Evolutionary conservation across 2,329 filamentous ascomycete species (phyloP).

Genomic region (Exophiala phaeomuriformis): DNA sequence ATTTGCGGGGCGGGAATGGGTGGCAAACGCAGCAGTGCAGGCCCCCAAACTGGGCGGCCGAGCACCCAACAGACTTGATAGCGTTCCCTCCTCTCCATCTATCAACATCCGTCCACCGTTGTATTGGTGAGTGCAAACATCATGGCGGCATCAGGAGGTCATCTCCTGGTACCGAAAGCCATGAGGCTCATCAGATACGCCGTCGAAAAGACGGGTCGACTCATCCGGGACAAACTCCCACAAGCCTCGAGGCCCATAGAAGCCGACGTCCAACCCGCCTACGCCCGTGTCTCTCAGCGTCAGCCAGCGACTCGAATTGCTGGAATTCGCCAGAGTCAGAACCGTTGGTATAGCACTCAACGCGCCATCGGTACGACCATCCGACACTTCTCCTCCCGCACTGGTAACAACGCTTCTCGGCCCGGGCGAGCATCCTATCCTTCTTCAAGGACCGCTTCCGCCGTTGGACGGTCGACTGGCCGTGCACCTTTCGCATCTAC

Average conservation of each 20-base stretch:
- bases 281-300: slow-evolving; percentile 47
- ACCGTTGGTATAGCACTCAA: slow-evolving; percentile 56
- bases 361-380: slow-evolving; percentile 36
- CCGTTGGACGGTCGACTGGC: slow-evolving; percentile 58
- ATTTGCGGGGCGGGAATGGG: not conserved
- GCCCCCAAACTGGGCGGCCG: not conserved
- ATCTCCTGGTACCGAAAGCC: slow-evolving; percentile 44
- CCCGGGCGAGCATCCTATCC: slow-evolving; percentile 49
- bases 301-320: slow-evolving; percentile 57
- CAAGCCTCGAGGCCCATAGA: slow-evolving; percentile 29
- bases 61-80: not conserved
- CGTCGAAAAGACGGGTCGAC: slow-evolving; percentile 41
- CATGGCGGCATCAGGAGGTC: slow-evolving; percentile 45
- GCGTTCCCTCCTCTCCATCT: not conserved
- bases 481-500: slow-evolving; percentile 81
- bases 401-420: slow-evolving; percentile 34
- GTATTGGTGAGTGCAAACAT: slow-evolving; percentile 24
- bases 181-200: slow-evolving; percentile 43
- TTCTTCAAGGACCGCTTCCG: slow-evolving; percentile 49
- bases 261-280: slow-evolving; percentile 47
- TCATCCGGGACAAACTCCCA: slow-evolving; percentile 38
- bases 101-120: slow-evolving; percentile 38
- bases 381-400: slow-evolving; percentile 46
- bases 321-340: slow-evolving; percentile 56
- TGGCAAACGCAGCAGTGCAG: not conserved